Evolutionary conservation across 1,284 basidiomycete species (phyloP).

Genomic region (Ganoderma lingzhi): DNA sequence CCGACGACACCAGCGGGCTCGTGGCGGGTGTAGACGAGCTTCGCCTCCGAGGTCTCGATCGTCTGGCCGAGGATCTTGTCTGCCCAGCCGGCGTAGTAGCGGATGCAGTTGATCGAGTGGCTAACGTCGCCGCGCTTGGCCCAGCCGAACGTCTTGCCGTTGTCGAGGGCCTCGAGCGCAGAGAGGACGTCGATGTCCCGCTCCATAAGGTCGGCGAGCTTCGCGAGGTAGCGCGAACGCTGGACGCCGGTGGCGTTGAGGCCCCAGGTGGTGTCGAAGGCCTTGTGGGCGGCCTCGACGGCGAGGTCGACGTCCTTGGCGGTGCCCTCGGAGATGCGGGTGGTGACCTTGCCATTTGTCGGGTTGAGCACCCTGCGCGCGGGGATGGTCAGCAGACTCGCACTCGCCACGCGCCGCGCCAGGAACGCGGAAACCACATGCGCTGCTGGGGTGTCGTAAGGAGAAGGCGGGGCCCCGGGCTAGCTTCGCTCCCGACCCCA

Average conservation of each 20-base stretch:
- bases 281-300: conserved; percentile 80
- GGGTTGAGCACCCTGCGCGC: conserved; percentile 78
- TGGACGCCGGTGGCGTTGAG: conserved; percentile 65
- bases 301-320: conserved; percentile 80
- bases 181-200: conserved; percentile 75
- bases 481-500: not conserved
- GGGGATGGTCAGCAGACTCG: not conserved
- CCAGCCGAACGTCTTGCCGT: conserved; percentile 80
- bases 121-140: conserved; percentile 78
- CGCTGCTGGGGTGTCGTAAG: not conserved
- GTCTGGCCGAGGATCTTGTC: conserved; percentile 90
- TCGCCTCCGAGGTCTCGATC: conserved; percentile 78
- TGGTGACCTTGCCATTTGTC: conserved; percentile 78
- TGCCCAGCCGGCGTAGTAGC: conserved; percentile 83
- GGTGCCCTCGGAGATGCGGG: conserved; percentile 73
- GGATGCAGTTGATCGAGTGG: conserved; percentile 72
- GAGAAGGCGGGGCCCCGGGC: not conserved
- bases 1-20: conserved; percentile 94
- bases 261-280: conserved; percentile 82
- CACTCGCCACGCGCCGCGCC: not conserved
- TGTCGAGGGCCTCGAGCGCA: conserved; percentile 80
- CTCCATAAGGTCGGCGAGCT: conserved; percentile 82
- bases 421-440: not conserved
- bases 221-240: conserved; percentile 72
- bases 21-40: conserved; percentile 85